Percentiles rank a stretch among this genome's conserved stretches.
phyloP scores from a whole-genome alignment of 345 rosid genomes.

The Eucalyptus leucophloia region DNA sequence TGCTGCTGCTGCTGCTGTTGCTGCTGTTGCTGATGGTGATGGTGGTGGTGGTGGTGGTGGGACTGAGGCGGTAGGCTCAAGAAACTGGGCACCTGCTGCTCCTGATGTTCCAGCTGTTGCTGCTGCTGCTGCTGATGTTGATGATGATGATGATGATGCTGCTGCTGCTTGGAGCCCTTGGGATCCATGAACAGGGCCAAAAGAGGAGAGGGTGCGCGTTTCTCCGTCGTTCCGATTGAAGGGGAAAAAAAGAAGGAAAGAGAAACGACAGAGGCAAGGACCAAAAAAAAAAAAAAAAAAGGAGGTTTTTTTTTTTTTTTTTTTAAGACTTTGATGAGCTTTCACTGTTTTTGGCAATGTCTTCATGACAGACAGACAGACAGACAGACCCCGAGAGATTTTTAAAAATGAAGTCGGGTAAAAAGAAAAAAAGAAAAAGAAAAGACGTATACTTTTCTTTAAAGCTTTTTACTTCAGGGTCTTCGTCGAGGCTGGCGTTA shows the following conservation, averaged over 20 bases:
- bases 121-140: background rate
- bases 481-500: background rate
- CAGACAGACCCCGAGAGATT: background rate
- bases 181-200: constrained; percentile 41
- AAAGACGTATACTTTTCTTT: background rate
- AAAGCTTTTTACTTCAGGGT: background rate
- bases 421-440: background rate
- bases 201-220: background rate
- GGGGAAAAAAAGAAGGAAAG: constrained; percentile 9
- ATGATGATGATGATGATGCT: background rate
- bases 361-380: background rate
- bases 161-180: constrained; percentile 24
- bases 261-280: background rate
- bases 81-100: constrained; percentile 40
- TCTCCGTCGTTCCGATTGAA: constrained; percentile 13
- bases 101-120: background rate
- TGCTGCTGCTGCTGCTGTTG: constrained; percentile 21
- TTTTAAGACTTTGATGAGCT: constrained; percentile 33
- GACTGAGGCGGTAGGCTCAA: constrained; percentile 27
- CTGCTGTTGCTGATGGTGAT: constrained; percentile 1
- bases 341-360: constrained; percentile 46
- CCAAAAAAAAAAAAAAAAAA: background rate
- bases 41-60: constrained; percentile 1
- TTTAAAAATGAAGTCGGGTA: background rate
- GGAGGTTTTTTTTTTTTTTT: background rate